Conservation (phyloP, 2,329 filamentous ascomycete species). For the Pseudocercospora fuligena region DNA sequence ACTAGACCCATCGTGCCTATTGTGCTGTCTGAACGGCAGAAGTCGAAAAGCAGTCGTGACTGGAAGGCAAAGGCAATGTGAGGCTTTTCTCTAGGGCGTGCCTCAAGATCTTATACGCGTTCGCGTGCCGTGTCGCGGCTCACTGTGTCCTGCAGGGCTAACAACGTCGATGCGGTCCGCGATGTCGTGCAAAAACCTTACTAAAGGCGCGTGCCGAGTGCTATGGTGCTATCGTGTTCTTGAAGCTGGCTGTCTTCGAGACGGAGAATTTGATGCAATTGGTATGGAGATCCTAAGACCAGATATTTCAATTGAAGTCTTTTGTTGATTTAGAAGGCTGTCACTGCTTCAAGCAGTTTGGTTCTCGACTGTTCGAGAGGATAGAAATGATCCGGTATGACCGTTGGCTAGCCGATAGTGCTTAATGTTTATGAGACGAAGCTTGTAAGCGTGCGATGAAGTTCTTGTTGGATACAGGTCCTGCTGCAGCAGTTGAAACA, state of each 20-base stretch:
- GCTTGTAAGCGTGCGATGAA: background rate
- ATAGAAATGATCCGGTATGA: background rate
- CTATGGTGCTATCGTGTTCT: background rate
- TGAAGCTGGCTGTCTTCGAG: background rate
- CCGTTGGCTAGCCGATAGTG: slow-evolving; percentile 8
- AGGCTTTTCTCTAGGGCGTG: background rate
- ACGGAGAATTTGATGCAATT: background rate
- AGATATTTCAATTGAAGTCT: background rate
- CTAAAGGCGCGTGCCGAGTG: background rate
- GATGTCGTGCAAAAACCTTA: background rate
- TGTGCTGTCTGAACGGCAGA: background rate
- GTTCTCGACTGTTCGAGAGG: background rate
- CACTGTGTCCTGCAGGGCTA: background rate
- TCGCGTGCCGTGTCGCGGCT: background rate
- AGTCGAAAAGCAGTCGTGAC: background rate
- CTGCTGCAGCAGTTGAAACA: background rate
- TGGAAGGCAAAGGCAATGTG: background rate
- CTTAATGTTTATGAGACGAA: slow-evolving; percentile 3
- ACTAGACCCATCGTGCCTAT: slow-evolving; percentile 65
- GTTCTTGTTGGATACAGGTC: background rate
- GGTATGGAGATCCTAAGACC: background rate
- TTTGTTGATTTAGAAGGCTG: too few relatives aligned
- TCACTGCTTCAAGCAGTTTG: slow-evolving; percentile 1
- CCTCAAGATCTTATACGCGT: background rate
- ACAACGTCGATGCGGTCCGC: slow-evolving; percentile 15